Conservation (phyloP, 1,284 basidiomycete species). For the Heterobasidion occidentale region DNA sequence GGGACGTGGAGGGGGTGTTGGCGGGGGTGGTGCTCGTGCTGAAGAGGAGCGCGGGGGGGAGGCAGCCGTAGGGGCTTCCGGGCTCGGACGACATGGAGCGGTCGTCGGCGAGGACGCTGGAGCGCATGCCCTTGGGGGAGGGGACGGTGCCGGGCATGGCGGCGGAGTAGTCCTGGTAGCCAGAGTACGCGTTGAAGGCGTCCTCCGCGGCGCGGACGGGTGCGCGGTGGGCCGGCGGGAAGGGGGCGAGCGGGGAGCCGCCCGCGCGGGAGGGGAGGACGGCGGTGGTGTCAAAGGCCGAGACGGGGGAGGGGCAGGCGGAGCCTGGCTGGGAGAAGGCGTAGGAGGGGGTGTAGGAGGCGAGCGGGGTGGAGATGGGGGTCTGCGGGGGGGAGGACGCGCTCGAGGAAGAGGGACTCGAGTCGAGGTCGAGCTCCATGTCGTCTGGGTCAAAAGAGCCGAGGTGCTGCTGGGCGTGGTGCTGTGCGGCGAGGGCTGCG, state of each 20-base stretch:
- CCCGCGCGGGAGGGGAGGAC: conserved; percentile 31
- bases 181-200: conserved; percentile 33
- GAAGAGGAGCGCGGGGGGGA: conserved; percentile 56
- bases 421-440: conserved; percentile 70
- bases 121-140: conserved; percentile 22
- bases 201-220: conserved; percentile 16
- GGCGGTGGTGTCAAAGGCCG: conserved; percentile 39
- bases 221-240: conserved; percentile 12
- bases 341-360: conserved; percentile 27
- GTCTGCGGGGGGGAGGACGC: conserved; percentile 30
- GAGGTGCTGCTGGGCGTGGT: conserved; percentile 14
- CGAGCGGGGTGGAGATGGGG: conserved; percentile 30
- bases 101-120: conserved; percentile 17
- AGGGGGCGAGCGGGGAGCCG: conserved; percentile 12
- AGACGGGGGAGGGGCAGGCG: conserved; percentile 27
- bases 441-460: conserved; percentile 65
- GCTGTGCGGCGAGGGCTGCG: conserved; percentile 8
- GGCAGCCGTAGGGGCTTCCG: conserved; percentile 34
- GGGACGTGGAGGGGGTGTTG: conserved; percentile 33
- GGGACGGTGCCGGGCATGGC: conserved; percentile 43
- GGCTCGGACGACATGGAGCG: conserved; percentile 23
- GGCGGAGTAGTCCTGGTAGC: conserved; percentile 58
- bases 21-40: conserved; percentile 29
- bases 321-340: conserved; percentile 17
- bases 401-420: conserved; percentile 24